Percentiles rank a stretch among this genome's conserved stretches.
phyloP scores from a whole-genome alignment of 352 stramenopile species.

The Ophiocytium majus region DNA sequence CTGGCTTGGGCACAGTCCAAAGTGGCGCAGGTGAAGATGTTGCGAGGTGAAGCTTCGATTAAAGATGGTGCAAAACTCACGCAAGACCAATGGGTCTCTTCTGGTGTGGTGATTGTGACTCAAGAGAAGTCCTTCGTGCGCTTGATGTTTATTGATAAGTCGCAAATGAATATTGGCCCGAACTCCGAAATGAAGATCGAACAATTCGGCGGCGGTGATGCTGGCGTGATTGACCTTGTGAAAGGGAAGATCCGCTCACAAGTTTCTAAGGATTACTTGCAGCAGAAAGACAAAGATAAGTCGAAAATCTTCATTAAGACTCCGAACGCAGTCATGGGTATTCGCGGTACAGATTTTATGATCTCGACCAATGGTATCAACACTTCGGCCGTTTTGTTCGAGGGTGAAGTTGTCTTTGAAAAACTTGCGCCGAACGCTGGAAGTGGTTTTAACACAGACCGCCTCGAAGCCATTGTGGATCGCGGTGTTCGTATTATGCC shows the following conservation, averaged over 20 bases:
- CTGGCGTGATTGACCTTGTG: constrained; percentile 7
- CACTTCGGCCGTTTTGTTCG: neutral
- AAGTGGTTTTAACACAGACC: neutral
- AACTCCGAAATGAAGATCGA: constrained; percentile 8
- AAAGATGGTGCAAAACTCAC: neutral
- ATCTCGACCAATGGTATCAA: constrained; percentile 6
- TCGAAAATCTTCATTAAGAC: constrained; percentile 16
- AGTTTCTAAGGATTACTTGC: neutral
- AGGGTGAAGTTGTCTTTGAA: neutral
- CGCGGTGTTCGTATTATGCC: neutral
- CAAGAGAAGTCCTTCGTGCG: neutral
- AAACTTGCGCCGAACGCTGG: neutral
- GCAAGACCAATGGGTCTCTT: neutral
- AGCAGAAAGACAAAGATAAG: neutral
- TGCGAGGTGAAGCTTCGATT: neutral
- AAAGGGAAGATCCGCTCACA: constrained; percentile 10
- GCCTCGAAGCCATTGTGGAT: constrained; percentile 8
- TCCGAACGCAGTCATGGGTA: constrained; percentile 5
- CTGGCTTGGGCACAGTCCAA: neutral
- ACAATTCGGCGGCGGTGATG: neutral
- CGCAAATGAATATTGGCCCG: constrained; percentile 9
- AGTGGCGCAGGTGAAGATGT: neutral
- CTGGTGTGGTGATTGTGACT: neutral
- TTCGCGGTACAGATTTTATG: constrained; percentile 9
- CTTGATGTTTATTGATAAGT: constrained; percentile 5